Conservation (phyloP, 148 eudicot genomes). For the Rheum nobile region DNA sequence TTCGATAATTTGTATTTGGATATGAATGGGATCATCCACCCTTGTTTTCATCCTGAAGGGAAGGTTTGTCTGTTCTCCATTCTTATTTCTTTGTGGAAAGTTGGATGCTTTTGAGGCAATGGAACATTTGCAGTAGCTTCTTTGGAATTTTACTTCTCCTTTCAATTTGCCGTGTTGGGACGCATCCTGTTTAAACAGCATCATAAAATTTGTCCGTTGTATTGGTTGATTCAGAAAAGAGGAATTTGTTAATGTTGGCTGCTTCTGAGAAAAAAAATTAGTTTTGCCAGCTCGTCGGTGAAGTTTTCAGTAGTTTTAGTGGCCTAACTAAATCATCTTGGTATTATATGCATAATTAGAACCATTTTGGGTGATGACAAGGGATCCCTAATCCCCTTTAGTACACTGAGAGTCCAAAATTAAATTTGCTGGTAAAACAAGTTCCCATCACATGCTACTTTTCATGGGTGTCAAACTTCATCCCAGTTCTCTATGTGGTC, state of each 20-base stretch:
- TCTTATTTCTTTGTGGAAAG: neutral
- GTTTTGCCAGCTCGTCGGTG: neutral
- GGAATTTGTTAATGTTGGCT: neutral
- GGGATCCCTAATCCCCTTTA: neutral
- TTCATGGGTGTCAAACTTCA: neutral
- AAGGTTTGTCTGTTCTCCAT: constrained; percentile 32
- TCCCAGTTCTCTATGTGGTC: neutral
- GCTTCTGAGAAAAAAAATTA: neutral
- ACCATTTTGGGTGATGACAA: neutral
- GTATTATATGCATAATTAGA: neutral
- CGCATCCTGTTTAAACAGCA: neutral
- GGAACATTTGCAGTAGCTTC: neutral
- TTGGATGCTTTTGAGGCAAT: neutral
- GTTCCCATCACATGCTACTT: neutral
- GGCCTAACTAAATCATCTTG: neutral
- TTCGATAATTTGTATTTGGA: constrained; percentile 78
- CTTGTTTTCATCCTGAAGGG: constrained; percentile 92
- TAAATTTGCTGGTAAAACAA: neutral
- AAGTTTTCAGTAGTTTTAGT: neutral
- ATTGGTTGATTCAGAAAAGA: neutral
- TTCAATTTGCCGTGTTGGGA: neutral
- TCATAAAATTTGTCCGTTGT: neutral
- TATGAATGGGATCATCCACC: constrained; percentile 92
- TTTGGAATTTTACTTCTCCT: too few relatives aligned
- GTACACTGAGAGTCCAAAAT: neutral